Evolutionary conservation across 805 yeast genomes (phyloP).

Genomic region (Ogataea angusta): DNA sequence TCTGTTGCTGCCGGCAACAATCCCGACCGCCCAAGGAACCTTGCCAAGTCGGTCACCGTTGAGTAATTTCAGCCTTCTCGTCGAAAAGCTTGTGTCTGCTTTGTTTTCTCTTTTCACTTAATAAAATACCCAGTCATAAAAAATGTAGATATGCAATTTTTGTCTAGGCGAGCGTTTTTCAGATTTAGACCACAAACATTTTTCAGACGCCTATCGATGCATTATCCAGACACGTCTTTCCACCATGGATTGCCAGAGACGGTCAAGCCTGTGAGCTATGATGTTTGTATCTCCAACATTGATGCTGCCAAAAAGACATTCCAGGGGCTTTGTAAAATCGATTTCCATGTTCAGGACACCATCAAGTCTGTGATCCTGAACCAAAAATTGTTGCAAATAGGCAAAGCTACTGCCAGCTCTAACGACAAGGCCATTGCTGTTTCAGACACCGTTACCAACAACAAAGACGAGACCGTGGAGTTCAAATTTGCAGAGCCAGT

Average conservation of each 20-base stretch:
- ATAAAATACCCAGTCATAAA: slow-evolving; percentile 11
- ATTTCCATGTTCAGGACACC: slow-evolving; percentile 40
- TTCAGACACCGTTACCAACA: slow-evolving; percentile 25
- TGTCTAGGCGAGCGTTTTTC: slow-evolving; percentile 1
- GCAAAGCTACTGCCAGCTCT: slow-evolving; percentile 21
- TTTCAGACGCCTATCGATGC: slow-evolving; percentile 1
- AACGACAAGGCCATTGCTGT: slow-evolving; percentile 26
- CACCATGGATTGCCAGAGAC: slow-evolving; percentile 36
- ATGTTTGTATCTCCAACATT: slow-evolving; percentile 59
- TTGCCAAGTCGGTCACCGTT: slow-evolving; percentile 97
- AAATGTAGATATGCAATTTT: slow-evolving; percentile 4
- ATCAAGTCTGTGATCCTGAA: slow-evolving; percentile 48
- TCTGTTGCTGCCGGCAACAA: slow-evolving; percentile 94
- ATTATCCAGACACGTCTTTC: slow-evolving; percentile 45
- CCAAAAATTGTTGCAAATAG: slow-evolving; percentile 41
- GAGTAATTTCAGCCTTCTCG: slow-evolving; percentile 48
- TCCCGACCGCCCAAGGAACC: slow-evolving; percentile 97
- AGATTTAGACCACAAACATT: neutral
- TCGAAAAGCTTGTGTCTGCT: slow-evolving; percentile 1
- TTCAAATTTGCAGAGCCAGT: slow-evolving; percentile 49
- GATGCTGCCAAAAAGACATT: slow-evolving; percentile 45
- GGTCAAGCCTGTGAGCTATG: slow-evolving; percentile 74
- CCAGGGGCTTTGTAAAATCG: slow-evolving; percentile 45
- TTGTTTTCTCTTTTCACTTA: slow-evolving; percentile 8
- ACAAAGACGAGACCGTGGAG: slow-evolving; percentile 58